These are phyloP conservation scores for Tubosaeta sp. DNA, from an alignment of 768 basidiomycete species.

Conservation along the genomic window DNA sequence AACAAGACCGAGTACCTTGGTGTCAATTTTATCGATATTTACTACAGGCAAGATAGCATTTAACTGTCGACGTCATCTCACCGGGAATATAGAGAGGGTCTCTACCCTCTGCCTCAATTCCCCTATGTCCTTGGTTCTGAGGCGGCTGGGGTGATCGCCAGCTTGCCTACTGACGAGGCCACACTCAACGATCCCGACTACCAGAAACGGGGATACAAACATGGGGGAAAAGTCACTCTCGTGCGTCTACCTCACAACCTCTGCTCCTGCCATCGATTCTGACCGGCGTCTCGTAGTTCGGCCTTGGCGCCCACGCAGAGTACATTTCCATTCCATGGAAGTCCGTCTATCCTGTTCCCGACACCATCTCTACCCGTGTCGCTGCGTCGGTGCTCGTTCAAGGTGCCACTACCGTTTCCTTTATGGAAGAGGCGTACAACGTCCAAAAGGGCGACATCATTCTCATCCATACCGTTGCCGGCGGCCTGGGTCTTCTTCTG, in stretches of 20 bases:
- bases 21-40: constrained; percentile 87
- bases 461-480: constrained; percentile 88
- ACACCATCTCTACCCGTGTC: constrained; percentile 48
- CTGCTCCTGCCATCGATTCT: background rate
- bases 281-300: constrained; percentile 34
- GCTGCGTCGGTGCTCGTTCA: constrained; percentile 72
- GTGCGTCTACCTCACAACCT: constrained; percentile 39
- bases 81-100: constrained; percentile 44
- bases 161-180: constrained; percentile 61
- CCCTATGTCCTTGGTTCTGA: constrained; percentile 77
- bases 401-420: constrained; percentile 71
- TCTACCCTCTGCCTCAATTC: constrained; percentile 56
- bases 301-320: constrained; percentile 57
- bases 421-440: constrained; percentile 81
- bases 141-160: constrained; percentile 69
- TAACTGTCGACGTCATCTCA: background rate
- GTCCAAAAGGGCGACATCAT: constrained; percentile 78
- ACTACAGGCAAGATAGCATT: constrained; percentile 53
- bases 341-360: constrained; percentile 61
- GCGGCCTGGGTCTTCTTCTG: constrained; percentile 74
- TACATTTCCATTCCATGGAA: constrained; percentile 67
- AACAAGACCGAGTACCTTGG: constrained; percentile 67
- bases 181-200: constrained; percentile 59
- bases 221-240: constrained; percentile 67
- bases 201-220: constrained; percentile 57